Conservation (phyloP, 202 grass and related monocot species). For the Elaeis oleifera region DNA sequence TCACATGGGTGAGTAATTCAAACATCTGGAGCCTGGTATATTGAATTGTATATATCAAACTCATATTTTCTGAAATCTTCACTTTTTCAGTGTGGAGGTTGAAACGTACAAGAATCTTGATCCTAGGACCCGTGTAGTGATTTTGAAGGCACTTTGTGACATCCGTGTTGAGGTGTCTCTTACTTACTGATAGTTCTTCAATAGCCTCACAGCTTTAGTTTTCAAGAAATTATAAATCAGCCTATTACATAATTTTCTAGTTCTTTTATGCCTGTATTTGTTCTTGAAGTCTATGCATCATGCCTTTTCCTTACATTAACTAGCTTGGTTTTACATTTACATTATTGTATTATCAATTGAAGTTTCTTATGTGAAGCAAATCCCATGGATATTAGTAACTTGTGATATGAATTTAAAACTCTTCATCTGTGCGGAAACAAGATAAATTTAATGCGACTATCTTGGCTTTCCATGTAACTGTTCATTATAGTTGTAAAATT, state of each 20-base stretch:
- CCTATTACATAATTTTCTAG: background rate
- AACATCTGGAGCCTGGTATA: background rate
- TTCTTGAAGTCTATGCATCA: background rate
- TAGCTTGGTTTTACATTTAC: background rate
- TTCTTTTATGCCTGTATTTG: background rate
- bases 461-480: too few species aligned
- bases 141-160: slow-evolving; percentile 91
- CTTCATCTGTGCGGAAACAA: too few species aligned
- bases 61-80: slow-evolving; percentile 12
- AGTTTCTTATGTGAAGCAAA: too few species aligned
- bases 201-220: background rate
- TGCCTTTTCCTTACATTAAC: background rate
- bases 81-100: slow-evolving; percentile 52
- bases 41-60: slow-evolving; percentile 5
- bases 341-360: background rate
- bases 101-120: slow-evolving; percentile 79
- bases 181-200: background rate
- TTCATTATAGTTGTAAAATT: too few species aligned
- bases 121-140: slow-evolving; percentile 64
- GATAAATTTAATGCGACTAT: too few species aligned
- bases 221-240: background rate
- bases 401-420: background rate
- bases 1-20: slow-evolving; percentile 67
- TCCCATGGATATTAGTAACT: background rate
- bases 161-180: slow-evolving; percentile 75